phyloP scores from a whole-genome alignment of 176 grass and related monocot genomes.

The Cocos nucifera region DNA sequence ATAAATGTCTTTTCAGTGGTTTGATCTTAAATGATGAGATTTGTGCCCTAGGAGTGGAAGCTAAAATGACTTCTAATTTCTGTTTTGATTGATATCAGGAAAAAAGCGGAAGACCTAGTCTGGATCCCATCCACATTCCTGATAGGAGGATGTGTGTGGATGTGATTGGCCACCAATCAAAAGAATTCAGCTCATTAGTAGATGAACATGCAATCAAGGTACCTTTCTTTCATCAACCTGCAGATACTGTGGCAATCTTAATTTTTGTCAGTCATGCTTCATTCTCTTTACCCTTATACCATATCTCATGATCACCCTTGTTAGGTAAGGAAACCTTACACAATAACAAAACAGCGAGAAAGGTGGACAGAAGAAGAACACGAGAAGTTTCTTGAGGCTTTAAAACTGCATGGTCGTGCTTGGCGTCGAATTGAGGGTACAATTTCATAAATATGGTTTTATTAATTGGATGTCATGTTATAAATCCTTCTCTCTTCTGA shows the following conservation, averaged over 20 bases:
- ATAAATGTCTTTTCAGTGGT: too few relatives aligned
- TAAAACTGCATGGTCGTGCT: constrained; percentile 68
- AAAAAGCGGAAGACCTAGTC: background rate
- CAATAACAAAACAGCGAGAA: constrained; percentile 77
- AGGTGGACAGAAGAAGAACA: constrained; percentile 95
- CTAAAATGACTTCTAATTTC: background rate
- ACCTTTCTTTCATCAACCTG: constrained; percentile 13
- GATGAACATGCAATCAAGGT: constrained; percentile 47
- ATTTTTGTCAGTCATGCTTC: background rate
- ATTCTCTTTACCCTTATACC: background rate
- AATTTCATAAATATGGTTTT: background rate
- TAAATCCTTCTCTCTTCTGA: constrained; percentile 24
- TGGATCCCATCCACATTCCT: constrained; percentile 12
- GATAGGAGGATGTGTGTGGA: background rate
- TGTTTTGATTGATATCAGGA: constrained; percentile 16
- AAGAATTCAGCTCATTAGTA: constrained; percentile 12
- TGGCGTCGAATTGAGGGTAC: constrained; percentile 92
- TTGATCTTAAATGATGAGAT: too few relatives aligned
- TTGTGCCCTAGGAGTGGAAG: background rate
- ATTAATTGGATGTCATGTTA: background rate
- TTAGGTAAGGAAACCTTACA: constrained; percentile 83
- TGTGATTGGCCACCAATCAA: constrained; percentile 15
- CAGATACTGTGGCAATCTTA: background rate
- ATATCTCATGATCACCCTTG: background rate
- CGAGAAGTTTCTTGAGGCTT: constrained; percentile 70